Percentiles rank a stretch among this genome's conserved stretches.
Conservation (phyloP, 2,329 filamentous ascomycete species). For the Arthroderma sp. region DNA sequence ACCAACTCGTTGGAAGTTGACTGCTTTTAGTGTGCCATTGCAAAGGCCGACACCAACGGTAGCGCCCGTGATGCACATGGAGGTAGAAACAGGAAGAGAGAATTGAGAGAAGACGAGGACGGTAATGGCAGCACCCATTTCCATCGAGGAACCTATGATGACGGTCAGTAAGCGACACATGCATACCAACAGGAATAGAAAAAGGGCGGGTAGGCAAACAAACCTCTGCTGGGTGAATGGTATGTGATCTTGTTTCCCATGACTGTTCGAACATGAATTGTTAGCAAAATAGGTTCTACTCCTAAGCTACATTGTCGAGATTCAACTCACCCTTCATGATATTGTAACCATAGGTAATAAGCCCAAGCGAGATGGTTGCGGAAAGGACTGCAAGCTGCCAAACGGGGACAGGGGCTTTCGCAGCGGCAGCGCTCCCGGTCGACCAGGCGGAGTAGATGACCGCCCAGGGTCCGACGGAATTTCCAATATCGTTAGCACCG, state of each 20-base stretch:
- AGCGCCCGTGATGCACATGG: slow-evolving; percentile 68
- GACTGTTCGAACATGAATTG: slow-evolving; percentile 33
- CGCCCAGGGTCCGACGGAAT: slow-evolving; percentile 57
- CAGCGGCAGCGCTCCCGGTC: slow-evolving; percentile 45
- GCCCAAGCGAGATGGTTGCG: slow-evolving; percentile 49
- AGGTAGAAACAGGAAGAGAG: slow-evolving; percentile 62
- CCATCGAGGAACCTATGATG: slow-evolving; percentile 49
- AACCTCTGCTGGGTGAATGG: slow-evolving; percentile 43
- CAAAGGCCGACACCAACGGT: slow-evolving; percentile 67
- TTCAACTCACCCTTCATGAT: slow-evolving; percentile 59
- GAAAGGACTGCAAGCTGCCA: slow-evolving; percentile 66
- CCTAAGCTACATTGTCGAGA: neutral
- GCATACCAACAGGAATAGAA: neutral
- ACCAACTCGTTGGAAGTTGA: slow-evolving; percentile 62
- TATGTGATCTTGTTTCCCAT: slow-evolving; percentile 75
- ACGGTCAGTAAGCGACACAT: slow-evolving; percentile 7
- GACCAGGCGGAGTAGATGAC: slow-evolving; percentile 56
- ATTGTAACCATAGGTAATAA: slow-evolving; percentile 68
- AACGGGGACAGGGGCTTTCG: slow-evolving; percentile 54
- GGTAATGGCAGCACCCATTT: slow-evolving; percentile 65
- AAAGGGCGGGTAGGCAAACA: slow-evolving; percentile 2
- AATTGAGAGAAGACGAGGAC: slow-evolving; percentile 64
- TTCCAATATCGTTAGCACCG: slow-evolving; percentile 65
- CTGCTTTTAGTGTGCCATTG: slow-evolving; percentile 57
- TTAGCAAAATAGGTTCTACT: slow-evolving; percentile 8